These are phyloP conservation scores for Podospora fimiseda DNA, from an alignment of 495 filamentous ascomycete genomes.

Conservation along the genomic window DNA sequence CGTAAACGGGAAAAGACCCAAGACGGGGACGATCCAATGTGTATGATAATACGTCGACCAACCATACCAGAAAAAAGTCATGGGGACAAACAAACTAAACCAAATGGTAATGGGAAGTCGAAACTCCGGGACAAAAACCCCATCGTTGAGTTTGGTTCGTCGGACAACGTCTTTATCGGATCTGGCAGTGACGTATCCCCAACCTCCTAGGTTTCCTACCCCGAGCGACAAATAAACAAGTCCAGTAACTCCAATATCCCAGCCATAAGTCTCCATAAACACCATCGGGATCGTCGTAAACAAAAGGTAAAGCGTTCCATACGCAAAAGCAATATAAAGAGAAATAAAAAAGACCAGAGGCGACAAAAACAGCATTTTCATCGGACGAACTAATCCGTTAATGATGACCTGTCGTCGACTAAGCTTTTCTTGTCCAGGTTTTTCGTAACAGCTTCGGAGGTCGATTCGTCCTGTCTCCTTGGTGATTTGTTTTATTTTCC, in stretches of 20 bases:
- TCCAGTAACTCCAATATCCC: constrained; percentile 27
- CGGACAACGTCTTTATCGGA: constrained; percentile 37
- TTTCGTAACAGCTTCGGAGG: constrained; percentile 33
- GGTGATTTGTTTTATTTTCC: constrained; percentile 41
- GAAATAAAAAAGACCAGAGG: constrained; percentile 65
- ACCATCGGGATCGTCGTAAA: constrained; percentile 64
- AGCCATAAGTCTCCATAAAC: constrained; percentile 50
- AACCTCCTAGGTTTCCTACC: constrained; percentile 33
- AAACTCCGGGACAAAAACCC: constrained; percentile 55
- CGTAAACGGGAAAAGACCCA: constrained; percentile 45
- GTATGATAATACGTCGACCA: constrained; percentile 29
- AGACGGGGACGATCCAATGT: constrained; percentile 46
- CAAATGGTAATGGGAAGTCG: constrained; percentile 35
- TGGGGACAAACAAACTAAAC: constrained; percentile 34
- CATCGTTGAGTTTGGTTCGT: constrained; percentile 40
- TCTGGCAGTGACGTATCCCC: constrained; percentile 28
- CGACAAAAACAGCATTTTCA: constrained; percentile 51
- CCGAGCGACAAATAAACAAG: constrained; percentile 45
- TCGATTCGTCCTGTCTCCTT: constrained; percentile 30
- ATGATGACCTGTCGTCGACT: constrained; percentile 23
- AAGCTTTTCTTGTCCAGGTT: constrained; percentile 4
- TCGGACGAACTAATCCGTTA: constrained; percentile 45
- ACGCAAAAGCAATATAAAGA: constrained; percentile 68
- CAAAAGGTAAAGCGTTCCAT: constrained; percentile 71
- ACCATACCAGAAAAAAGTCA: constrained; percentile 45